Evolutionary conservation across 495 filamentous ascomycete genomes (phyloP).

Genomic region (Tuber aestivum): DNA sequence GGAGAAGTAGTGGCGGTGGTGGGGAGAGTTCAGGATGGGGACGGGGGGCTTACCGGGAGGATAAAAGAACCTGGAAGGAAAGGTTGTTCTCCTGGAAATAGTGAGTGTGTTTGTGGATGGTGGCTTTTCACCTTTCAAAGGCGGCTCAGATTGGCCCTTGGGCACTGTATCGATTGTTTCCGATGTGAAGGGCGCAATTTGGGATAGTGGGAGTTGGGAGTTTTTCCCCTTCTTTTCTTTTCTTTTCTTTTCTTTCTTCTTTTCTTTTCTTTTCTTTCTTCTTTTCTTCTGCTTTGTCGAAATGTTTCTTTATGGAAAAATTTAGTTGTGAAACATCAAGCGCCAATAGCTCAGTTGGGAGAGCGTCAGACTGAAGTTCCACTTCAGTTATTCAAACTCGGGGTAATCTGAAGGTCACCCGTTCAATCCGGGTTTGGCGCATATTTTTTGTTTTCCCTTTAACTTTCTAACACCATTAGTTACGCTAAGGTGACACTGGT

Average conservation of each 20-base stretch:
- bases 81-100: conserved; percentile 8
- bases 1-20: conserved; percentile 3
- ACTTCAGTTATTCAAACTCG: conserved; percentile 2
- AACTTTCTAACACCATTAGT: not conserved
- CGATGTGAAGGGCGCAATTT: not conserved
- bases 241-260: not conserved
- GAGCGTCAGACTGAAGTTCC: not conserved
- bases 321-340: not conserved
- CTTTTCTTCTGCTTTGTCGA: not conserved
- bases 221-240: not conserved
- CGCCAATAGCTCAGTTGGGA: conserved; percentile 17
- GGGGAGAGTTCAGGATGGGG: conserved; percentile 8
- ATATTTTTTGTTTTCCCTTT: not conserved
- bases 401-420: conserved; percentile 16
- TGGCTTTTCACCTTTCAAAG: not conserved
- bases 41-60: not conserved
- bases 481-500: too few species aligned
- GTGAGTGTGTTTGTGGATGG: not conserved
- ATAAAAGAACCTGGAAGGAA: conserved; percentile 11
- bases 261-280: not conserved
- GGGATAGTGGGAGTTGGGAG: conserved; percentile 5
- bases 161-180: not conserved
- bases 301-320: not conserved
- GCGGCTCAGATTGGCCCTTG: not conserved
- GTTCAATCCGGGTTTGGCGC: conserved; percentile 16